Evolutionary conservation across 2,329 filamentous ascomycete species (phyloP).

Genomic region (Aspergillus calidoustus): DNA sequence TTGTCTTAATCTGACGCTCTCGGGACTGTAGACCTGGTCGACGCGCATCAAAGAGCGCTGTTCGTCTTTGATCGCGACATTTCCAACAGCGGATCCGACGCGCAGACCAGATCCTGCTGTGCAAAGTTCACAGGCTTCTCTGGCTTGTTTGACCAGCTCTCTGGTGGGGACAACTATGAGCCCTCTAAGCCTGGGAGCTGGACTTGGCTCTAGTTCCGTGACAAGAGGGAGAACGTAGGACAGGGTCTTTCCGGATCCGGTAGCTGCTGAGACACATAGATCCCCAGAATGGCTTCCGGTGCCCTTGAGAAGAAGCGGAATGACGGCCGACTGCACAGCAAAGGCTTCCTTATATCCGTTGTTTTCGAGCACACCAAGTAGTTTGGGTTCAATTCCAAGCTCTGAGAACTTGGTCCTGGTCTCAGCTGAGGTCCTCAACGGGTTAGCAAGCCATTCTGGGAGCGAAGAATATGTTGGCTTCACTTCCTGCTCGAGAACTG

Average conservation of each 20-base stretch:
- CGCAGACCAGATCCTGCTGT: slow-evolving; percentile 72
- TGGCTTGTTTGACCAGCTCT: slow-evolving; percentile 85
- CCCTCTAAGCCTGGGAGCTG: slow-evolving; percentile 71
- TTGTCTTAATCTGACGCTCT: slow-evolving; percentile 56
- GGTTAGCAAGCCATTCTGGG: slow-evolving; percentile 78
- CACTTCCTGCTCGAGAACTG: slow-evolving; percentile 60
- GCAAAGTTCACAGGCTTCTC: slow-evolving; percentile 76
- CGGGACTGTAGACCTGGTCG: slow-evolving; percentile 71
- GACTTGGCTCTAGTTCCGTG: slow-evolving; percentile 69
- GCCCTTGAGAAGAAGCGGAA: slow-evolving; percentile 77
- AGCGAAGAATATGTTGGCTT: slow-evolving; percentile 76
- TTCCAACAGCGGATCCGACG: slow-evolving; percentile 82
- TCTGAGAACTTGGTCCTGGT: slow-evolving; percentile 65
- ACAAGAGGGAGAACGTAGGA: slow-evolving; percentile 89
- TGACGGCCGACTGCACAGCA: slow-evolving; percentile 76
- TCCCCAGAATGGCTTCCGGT: slow-evolving; percentile 70
- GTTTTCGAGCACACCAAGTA: slow-evolving; percentile 66
- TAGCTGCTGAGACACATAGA: slow-evolving; percentile 87
- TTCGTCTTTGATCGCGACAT: slow-evolving; percentile 71
- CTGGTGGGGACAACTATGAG: slow-evolving; percentile 88
- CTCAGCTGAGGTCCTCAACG: slow-evolving; percentile 69
- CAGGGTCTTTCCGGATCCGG: slow-evolving; percentile 93
- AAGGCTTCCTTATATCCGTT: slow-evolving; percentile 74
- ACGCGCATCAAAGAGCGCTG: slow-evolving; percentile 65
- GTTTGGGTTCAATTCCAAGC: slow-evolving; percentile 65